Conservation (phyloP, 768 basidiomycete genomes). For the Tylopilus sp. region DNA sequence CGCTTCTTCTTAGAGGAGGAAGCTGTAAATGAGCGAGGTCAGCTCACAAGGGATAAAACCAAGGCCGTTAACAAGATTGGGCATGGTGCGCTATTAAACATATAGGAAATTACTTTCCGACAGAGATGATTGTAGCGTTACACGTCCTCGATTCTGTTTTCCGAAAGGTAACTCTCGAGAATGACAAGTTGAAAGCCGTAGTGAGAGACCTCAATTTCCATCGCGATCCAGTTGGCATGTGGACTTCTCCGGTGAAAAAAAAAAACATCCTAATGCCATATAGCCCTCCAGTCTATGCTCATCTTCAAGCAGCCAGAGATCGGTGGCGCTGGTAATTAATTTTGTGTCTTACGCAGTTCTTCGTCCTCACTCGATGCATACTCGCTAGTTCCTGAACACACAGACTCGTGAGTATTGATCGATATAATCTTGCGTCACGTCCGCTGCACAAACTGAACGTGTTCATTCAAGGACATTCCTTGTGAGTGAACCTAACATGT, state of each 20-base stretch:
- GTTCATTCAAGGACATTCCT: conserved; percentile 58
- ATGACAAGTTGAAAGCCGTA: conserved; percentile 62
- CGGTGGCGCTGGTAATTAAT: conserved; percentile 76
- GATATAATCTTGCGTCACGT: neutral
- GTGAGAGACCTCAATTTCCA: conserved; percentile 82
- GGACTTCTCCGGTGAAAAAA: neutral
- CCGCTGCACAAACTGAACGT: neutral
- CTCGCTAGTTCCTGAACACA: conserved; percentile 77
- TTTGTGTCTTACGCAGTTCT: neutral
- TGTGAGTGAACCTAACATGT: conserved; percentile 36
- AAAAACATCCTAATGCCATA: neutral
- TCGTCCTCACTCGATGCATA: neutral
- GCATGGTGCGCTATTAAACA: conserved; percentile 50
- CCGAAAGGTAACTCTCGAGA: conserved; percentile 75
- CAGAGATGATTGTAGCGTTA: conserved; percentile 49
- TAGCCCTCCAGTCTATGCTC: conserved; percentile 90
- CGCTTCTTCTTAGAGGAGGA: conserved; percentile 93
- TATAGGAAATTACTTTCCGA: neutral
- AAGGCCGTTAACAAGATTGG: conserved; percentile 94
- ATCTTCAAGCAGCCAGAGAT: conserved; percentile 94
- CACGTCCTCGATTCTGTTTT: conserved; percentile 86
- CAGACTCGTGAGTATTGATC: conserved; percentile 72
- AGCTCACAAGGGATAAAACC: conserved; percentile 66
- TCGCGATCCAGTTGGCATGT: conserved; percentile 75
- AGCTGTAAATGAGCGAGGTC: conserved; percentile 66